Evolutionary conservation across 345 rosid species (phyloP), one percentile per base, ranked within the genome.

Genomic region (Eucalyptus polyanthemos): DNA sequence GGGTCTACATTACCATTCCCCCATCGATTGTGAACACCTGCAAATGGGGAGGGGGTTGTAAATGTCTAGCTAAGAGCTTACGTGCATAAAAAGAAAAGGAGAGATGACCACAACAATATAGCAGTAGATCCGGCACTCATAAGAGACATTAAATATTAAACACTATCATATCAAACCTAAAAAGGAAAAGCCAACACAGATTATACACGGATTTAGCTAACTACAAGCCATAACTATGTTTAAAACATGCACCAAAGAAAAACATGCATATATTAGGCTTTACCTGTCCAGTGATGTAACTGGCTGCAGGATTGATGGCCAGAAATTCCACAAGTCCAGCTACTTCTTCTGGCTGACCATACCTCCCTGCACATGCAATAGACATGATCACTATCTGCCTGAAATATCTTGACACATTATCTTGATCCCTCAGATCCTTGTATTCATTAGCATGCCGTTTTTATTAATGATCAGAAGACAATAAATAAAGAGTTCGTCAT

Each of bases 261-360:
- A 76, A 37, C 47, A 42, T 24, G 88, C 72, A 37, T 47, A 85
- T 88, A 58, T 85, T 12, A 45, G 51, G 24, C n/a, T 53, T 65
- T 86, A 98, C 99, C 99, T 96, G 98, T 92, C 99, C 99, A 22
- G 99, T 97, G 72, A 97, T 96, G 94, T 98, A 98, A 89, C 92
- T 92, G 37, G 99, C 96, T 54, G 99, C 97, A 51, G 99, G 99
- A 90, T 93, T 95, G 40, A 96, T 93, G 89, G 99, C 99, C 93
- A 97, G 93, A 92, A 97, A 98, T 93, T 98, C 99, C 90, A 97
- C 99, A 92, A 97, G 93, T 91, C 99, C 99, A 17, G 99, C 99
- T 90, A 98, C 99, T 93, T 97, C 99, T 93, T 97, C 99, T 5
- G 99, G 97, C 92, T 93, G 98, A 86, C 99, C 99, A 90, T 96